Base-by-base conservation (phyloP, 2,329 filamentous ascomycete genomes). In the Aspergillus transmontanensis region DNA sequence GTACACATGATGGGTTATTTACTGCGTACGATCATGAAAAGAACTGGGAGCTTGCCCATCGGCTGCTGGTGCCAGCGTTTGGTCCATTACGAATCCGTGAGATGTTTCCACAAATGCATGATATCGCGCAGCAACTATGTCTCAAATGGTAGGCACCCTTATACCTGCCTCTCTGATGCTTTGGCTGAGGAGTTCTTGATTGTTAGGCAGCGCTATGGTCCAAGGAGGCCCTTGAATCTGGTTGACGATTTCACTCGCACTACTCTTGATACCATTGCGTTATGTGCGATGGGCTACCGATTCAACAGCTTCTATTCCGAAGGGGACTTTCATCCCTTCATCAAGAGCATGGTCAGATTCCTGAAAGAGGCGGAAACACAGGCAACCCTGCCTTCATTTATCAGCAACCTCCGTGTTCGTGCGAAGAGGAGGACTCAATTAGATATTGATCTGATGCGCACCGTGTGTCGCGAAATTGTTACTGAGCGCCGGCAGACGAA, bases 221-320 rank as follows among this genome's bases (percentile, higher is more conserved):
- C 86, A 1, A 74, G 80, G 1, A 74, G 82, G 50, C 79, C 83
- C 11, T 89, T 93, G 62, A 79, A 82, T 43, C 85, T 86, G 0
- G 83, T 86, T 0, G 87, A 90, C n/a, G 89, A 92, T 73, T 91
- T 91, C 65, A 91, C 90, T 2, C 84, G 90, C n/a, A 79, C 93
- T 32, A 87, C 90, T 0, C 82, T 93, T 2, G 90, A 93, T 71
- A 90, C 89, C 0, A 83, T 93, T 6, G 89, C 88, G 1, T 82
- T 93, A 30, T 90, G 89, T 73, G 81, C 86, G 19, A 90, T 91
- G 87, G 85, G 85, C 36, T 89, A 83, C 64, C 86, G 90, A 23
- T 92, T 93, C 82, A 93, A 93, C 77, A 89, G 86, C 2, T 92
- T 89, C 76, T 93, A 93, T 72, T 82, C 82, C 30, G 30, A 84